Conservation (phyloP, 2,329 filamentous ascomycete species). For the Mollisia scopiformis region DNA sequence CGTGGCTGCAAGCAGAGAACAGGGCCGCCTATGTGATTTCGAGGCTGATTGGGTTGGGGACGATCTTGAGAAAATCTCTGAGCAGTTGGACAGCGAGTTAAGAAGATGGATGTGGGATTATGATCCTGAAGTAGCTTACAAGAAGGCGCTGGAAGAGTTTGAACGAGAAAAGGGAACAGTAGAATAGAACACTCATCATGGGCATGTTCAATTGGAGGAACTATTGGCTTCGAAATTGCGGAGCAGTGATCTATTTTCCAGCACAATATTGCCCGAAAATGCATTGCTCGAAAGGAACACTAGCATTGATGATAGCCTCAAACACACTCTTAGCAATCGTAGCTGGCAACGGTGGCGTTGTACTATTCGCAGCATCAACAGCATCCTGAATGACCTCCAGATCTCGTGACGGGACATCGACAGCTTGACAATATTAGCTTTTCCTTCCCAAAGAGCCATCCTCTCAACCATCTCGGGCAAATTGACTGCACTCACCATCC, state of each 20-base stretch:
- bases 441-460: neutral
- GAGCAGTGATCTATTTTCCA: neutral
- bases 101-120: slow-evolving; percentile 1
- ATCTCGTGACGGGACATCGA: slow-evolving; percentile 17
- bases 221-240: neutral
- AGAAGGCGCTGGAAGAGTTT: neutral
- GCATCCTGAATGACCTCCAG: slow-evolving; percentile 16
- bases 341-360: slow-evolving; percentile 12
- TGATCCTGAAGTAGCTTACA: neutral
- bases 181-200: no score
- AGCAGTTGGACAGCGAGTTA: neutral
- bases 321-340: slow-evolving; percentile 19
- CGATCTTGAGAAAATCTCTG: neutral
- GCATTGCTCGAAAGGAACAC: slow-evolving; percentile 23
- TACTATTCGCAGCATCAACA: slow-evolving; percentile 13
- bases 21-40: neutral
- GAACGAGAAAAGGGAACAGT: neutral
- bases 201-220: no score
- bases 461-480: neutral
- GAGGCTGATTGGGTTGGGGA: neutral
- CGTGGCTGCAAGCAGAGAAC: neutral
- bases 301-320: slow-evolving; percentile 20
- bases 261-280: slow-evolving; percentile 8
- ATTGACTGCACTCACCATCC: neutral
- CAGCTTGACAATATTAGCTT: neutral